Evolutionary conservation across 2,329 filamentous ascomycete species (phyloP).

Genomic region (Magnaporthiopsis incrustans): DNA sequence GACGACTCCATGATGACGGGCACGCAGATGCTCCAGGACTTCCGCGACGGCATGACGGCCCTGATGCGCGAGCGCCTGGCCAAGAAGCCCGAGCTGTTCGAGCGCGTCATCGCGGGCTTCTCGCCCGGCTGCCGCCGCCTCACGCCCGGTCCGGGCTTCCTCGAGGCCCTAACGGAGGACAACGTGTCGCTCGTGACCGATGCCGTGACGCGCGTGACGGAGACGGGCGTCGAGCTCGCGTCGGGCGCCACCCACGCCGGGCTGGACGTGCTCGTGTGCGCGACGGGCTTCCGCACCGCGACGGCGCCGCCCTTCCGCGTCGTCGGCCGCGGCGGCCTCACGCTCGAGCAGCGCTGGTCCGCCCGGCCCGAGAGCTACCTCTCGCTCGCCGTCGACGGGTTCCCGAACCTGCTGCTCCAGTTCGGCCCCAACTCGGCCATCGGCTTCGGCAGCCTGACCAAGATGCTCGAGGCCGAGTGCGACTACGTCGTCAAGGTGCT

Average conservation of each 20-base stretch:
- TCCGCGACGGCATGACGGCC: constrained; percentile 22
- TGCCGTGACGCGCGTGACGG: constrained; percentile 24
- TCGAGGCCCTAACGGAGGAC: constrained; percentile 31
- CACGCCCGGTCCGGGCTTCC: constrained; percentile 37
- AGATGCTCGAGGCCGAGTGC: constrained; percentile 38
- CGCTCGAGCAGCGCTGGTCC: constrained; percentile 30
- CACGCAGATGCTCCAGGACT: constrained; percentile 24
- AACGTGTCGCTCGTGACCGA: constrained; percentile 33
- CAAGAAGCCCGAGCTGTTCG: constrained; percentile 34
- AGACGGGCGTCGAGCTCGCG: constrained; percentile 25
- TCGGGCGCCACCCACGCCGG: constrained; percentile 17
- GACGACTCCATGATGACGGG: constrained; percentile 30
- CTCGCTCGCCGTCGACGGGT: constrained; percentile 34
- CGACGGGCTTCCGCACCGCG: constrained; percentile 36
- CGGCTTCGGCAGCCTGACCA: constrained; percentile 37
- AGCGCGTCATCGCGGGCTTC: constrained; percentile 34
- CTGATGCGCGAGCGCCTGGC: constrained; percentile 32
- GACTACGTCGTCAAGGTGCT: constrained; percentile 39
- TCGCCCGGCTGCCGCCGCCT: constrained; percentile 35
- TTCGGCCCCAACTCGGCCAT: constrained; percentile 40
- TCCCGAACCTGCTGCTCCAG: constrained; percentile 42
- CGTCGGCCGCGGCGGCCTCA: constrained; percentile 27
- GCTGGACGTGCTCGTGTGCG: constrained; percentile 38
- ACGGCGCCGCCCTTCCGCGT: constrained; percentile 33
- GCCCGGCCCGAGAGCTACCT: constrained; percentile 34